A percentile compares a stretch with the other conserved stretches of the same genome.
phyloP scores from a whole-genome alignment of 78 protist genomes.

The Dictyostelium purpureum region DNA sequence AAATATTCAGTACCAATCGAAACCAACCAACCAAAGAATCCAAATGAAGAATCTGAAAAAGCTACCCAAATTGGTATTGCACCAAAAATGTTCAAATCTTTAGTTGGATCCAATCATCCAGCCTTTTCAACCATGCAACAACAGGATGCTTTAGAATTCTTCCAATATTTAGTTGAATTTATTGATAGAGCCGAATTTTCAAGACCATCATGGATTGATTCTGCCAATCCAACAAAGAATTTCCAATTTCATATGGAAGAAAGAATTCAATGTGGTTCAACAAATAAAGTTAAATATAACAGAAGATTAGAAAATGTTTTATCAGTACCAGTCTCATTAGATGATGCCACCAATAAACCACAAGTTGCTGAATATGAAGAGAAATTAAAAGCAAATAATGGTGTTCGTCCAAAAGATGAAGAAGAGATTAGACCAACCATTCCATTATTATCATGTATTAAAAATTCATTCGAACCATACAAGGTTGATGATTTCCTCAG shows the following conservation, averaged over 20 bases:
- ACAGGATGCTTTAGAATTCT: constrained; percentile 95
- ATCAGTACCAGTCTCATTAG: constrained; percentile 72
- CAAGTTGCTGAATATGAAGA: constrained; percentile 38
- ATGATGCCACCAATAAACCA: constrained; percentile 63
- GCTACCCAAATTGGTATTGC: constrained; percentile 84
- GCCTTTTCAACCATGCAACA: constrained; percentile 89
- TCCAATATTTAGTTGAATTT: constrained; percentile 71
- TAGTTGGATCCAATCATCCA: constrained; percentile 86
- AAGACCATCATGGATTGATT: constrained; percentile 54
- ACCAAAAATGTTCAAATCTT: constrained; percentile 90
- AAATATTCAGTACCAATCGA: constrained; percentile 56
- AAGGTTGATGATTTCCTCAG: constrained; percentile 77
- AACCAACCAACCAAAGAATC: not conserved
- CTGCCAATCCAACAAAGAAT: constrained; percentile 21
- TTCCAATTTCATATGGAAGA: constrained; percentile 71
- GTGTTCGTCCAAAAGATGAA: not conserved
- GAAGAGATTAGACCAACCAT: constrained; percentile 79
- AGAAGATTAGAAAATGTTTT: constrained; percentile 48
- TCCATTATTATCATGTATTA: constrained; percentile 71
- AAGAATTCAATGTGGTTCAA: constrained; percentile 77
- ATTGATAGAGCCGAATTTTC: constrained; percentile 59
- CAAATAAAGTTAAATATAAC: constrained; percentile 80
- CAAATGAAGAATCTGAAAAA: constrained; percentile 4
- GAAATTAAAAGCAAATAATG: not conserved
- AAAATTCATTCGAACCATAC: constrained; percentile 14